Percentiles rank a stretch among this genome's conserved stretches.
phyloP scores from a whole-genome alignment of 2,329 filamentous ascomycete species.

The Monosporascus sp. region DNA sequence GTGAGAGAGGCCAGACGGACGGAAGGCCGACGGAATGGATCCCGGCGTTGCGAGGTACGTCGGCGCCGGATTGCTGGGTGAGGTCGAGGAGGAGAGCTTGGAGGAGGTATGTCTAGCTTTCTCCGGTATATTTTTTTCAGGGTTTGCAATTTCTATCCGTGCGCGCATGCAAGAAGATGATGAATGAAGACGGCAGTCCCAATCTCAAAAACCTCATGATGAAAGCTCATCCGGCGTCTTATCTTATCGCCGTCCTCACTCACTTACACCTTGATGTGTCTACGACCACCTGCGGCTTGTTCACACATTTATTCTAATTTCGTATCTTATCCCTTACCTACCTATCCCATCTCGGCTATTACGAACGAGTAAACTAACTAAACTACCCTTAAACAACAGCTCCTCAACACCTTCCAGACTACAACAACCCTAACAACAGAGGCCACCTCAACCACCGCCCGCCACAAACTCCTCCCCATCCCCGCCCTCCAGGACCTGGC shows the following conservation, averaged over 20 bases:
- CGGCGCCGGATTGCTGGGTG: slow-evolving; percentile 45
- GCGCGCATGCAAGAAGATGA: slow-evolving; percentile 1
- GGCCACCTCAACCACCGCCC: slow-evolving; percentile 3
- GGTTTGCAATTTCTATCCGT: background rate
- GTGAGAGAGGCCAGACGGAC: background rate
- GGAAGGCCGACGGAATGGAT: slow-evolving; percentile 19
- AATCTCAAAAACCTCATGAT: background rate
- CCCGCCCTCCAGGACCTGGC: slow-evolving; percentile 41
- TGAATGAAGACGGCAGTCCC: slow-evolving; percentile 1
- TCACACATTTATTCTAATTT: no score
- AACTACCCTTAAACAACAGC: slow-evolving; percentile 8
- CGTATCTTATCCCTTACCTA: background rate
- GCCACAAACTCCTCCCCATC: slow-evolving; percentile 29
- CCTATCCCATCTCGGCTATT: slow-evolving; percentile 1
- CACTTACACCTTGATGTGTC: background rate
- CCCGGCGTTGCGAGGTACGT: slow-evolving; percentile 33
- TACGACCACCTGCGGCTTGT: background rate
- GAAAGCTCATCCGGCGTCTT: slow-evolving; percentile 5
- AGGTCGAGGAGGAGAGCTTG: slow-evolving; percentile 52
- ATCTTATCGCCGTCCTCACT: slow-evolving; percentile 21
- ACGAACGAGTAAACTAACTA: slow-evolving; percentile 1
- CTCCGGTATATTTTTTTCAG: background rate
- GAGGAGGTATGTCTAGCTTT: slow-evolving; percentile 45
- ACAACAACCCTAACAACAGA: background rate
- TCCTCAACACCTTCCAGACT: slow-evolving; percentile 13